A percentile compares a stretch with the other conserved stretches of the same genome.
Evolutionary conservation across 768 basidiomycete genomes (phyloP).

Genomic region (Tylopilus subfusipes): DNA sequence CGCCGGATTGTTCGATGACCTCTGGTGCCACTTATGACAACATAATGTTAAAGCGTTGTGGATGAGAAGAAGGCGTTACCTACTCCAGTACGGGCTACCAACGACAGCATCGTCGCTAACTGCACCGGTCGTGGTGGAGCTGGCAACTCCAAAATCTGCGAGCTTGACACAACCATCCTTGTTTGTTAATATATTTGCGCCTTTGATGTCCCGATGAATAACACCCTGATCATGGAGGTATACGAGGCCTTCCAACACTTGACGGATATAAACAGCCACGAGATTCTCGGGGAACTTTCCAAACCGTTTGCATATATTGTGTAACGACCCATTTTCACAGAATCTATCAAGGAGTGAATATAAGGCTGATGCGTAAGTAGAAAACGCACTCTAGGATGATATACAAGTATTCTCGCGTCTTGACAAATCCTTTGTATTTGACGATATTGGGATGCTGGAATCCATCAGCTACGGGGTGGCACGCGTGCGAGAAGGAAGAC

Average conservation of each 20-base stretch:
- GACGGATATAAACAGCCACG: constrained; percentile 94
- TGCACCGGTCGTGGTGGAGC: constrained; percentile 67
- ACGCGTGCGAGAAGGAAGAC: neutral
- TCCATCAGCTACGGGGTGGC: constrained; percentile 12
- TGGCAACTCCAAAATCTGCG: constrained; percentile 98
- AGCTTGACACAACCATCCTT: constrained; percentile 98
- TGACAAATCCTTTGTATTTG: constrained; percentile 98
- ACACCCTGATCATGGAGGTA: constrained; percentile 99
- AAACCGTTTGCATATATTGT: constrained; percentile 93
- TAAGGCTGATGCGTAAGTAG: neutral
- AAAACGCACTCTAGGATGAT: constrained; percentile 87
- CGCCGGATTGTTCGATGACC: constrained; percentile 96
- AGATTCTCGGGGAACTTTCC: constrained; percentile 98
- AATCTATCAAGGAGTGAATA: constrained; percentile 45
- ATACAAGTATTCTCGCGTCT: constrained; percentile 89
- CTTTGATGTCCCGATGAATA: constrained; percentile 98
- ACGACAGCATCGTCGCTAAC: constrained; percentile 89
- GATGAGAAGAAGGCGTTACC: constrained; percentile 28
- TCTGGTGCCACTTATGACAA: constrained; percentile 84
- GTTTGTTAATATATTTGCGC: constrained; percentile 97
- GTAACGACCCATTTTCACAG: constrained; percentile 97
- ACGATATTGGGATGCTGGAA: constrained; percentile 92
- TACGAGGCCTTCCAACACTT: constrained; percentile 91
- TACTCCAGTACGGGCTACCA: constrained; percentile 98
- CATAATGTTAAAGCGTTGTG: constrained; percentile 2